Percentiles rank a stretch among this genome's conserved stretches.
phyloP scores from a whole-genome alignment of 2,329 filamentous ascomycete species.

The Verruconis gallopava region DNA sequence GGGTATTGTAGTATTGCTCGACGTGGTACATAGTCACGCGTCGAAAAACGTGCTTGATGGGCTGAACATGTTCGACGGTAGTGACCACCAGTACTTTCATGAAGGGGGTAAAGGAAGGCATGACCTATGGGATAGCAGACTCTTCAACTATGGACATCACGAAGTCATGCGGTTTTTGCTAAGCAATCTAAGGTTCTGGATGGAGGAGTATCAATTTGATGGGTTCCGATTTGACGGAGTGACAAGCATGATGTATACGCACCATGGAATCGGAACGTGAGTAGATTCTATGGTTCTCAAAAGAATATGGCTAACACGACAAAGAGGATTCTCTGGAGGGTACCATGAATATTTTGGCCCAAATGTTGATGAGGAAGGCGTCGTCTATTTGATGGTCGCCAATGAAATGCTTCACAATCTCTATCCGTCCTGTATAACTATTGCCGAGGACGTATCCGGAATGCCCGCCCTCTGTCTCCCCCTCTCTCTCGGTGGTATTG shows the following conservation, averaged over 20 bases:
- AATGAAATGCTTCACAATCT: slow-evolving; percentile 91
- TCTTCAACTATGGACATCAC: slow-evolving; percentile 95
- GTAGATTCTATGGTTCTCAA: slow-evolving; percentile 22
- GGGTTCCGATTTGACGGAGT: slow-evolving; percentile 97
- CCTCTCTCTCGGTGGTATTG: slow-evolving; percentile 74
- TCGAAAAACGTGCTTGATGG: slow-evolving; percentile 96
- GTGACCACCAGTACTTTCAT: slow-evolving; percentile 94
- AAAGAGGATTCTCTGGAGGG: slow-evolving; percentile 84
- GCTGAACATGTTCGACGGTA: slow-evolving; percentile 89
- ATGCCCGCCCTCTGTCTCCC: slow-evolving; percentile 95
- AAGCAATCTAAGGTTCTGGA: slow-evolving; percentile 95
- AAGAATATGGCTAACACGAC: slow-evolving; percentile 14
- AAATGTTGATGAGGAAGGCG: slow-evolving; percentile 79
- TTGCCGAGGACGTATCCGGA: slow-evolving; percentile 94
- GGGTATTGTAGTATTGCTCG: slow-evolving; percentile 81
- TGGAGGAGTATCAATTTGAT: slow-evolving; percentile 95
- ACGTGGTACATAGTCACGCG: slow-evolving; percentile 95
- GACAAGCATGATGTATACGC: slow-evolving; percentile 92
- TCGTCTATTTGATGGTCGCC: slow-evolving; percentile 90
- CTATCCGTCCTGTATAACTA: slow-evolving; percentile 77
- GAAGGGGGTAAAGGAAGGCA: slow-evolving; percentile 72
- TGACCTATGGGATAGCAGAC: slow-evolving; percentile 86
- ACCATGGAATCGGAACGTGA: slow-evolving; percentile 94
- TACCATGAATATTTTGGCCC: slow-evolving; percentile 97
- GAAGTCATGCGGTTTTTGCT: slow-evolving; percentile 93